phyloP scores from a whole-genome alignment of 352 stramenopile species.

The Pythium pyrilobum region DNA sequence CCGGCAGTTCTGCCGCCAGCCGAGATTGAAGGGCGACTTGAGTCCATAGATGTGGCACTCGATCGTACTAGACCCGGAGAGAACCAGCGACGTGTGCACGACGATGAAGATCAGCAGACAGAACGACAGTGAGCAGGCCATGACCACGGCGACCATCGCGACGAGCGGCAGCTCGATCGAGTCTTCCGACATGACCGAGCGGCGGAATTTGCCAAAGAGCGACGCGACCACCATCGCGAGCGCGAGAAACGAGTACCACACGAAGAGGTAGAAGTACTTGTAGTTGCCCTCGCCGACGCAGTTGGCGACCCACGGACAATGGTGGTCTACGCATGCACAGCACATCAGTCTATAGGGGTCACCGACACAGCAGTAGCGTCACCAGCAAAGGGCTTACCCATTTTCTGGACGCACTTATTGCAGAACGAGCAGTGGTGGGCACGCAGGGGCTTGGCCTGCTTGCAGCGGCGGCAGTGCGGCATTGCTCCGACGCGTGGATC shows the following conservation, averaged over 20 bases:
- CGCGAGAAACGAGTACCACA: constrained; percentile 68
- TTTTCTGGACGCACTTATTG: constrained; percentile 79
- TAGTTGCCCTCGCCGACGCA: constrained; percentile 82
- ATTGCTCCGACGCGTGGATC: neutral
- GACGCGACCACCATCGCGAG: constrained; percentile 52
- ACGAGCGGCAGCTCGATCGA: constrained; percentile 30
- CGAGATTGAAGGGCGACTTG: constrained; percentile 57
- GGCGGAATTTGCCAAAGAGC: constrained; percentile 48
- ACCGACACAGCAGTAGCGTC: neutral
- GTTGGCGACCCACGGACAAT: constrained; percentile 95
- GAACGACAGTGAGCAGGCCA: constrained; percentile 59
- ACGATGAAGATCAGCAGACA: constrained; percentile 69
- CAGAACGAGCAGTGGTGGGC: constrained; percentile 86
- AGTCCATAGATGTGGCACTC: constrained; percentile 73
- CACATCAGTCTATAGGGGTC: neutral
- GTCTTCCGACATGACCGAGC: constrained; percentile 11
- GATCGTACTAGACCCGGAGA: constrained; percentile 68
- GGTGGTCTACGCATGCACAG: constrained; percentile 84
- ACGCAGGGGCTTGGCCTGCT: constrained; percentile 69
- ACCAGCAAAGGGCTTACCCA: constrained; percentile 41
- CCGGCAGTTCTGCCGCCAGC: constrained; percentile 50
- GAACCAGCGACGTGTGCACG: constrained; percentile 66
- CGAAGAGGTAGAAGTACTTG: constrained; percentile 86
- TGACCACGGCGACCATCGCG: constrained; percentile 63
- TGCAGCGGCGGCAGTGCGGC: constrained; percentile 52